Base-by-base conservation (phyloP, 1,284 basidiomycete genomes). In the Serendipita sp. region DNA sequence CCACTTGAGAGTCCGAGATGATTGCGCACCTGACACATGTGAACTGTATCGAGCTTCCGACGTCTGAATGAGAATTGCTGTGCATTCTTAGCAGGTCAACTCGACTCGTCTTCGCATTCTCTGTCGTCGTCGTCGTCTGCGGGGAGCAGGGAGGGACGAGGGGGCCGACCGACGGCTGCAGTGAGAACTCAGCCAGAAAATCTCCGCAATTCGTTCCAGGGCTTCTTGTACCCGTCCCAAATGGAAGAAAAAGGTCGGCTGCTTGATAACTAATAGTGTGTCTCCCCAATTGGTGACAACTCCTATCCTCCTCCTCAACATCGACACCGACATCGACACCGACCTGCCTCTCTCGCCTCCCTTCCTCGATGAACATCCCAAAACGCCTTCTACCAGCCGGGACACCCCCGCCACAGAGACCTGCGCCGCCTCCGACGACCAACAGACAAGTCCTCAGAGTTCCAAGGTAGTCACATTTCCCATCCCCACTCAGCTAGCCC, bases 1-100 rank as follows among this genome's bases (percentile, higher is more conserved):
- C n/a, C 45, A 49, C n/a, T 58, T 58, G 53, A 58, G 53, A 22
- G 53, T 58, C 53, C 53, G 53, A 58, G 53, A 58, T 58, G 53
- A 58, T 32, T 30, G 53, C 53, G 53, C 22, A n/a, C 26, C 15
- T 29, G 17, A 10, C 32, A 32, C 53, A 58, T 32, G 53, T 58
- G 53, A 58, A 58, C 53, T 58, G 32, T 30, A 58, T 58, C 53
- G 32, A 35, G 26, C 53, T 2, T 58, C 22, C 15, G 53, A 58
- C 32, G 6, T 26, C 17, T 58, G 53, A 58, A 58, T 58, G n/a
- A 22, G 22, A 58, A 58, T 58, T 58, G 22, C 53, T 58, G 53
- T 58, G 53, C 53, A 58, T 58, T 29, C 29, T 32, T 58, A 58
- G 53, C 30, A 58, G 47, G 17, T 49, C 47, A 38, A 38, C 35